Base-by-base conservation (phyloP, 2,329 filamentous ascomycete species). In the Fusarium irregulare region DNA sequence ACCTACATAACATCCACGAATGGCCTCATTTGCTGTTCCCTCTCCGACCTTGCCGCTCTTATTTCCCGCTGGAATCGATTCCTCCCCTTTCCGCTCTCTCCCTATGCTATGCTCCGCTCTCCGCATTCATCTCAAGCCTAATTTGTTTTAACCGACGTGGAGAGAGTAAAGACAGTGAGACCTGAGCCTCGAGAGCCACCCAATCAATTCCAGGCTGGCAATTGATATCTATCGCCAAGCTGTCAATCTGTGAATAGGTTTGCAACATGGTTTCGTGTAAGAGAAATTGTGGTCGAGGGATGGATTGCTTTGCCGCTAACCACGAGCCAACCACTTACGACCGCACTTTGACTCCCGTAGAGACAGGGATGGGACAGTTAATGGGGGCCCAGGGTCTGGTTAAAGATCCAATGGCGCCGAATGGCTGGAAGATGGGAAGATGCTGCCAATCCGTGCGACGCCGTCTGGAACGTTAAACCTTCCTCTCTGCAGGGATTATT, bases 241-340 rank as follows among this genome's bases (percentile, higher is more conserved):
- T 71, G 70, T 73, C 57, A 60, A 61, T 70, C 67, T 71, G 56
- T 66, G 67, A 73, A 73, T 68, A 47, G 73, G 73, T 76, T 78
- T 78, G 77, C 77, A 77, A 78, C 75, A 75, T 74, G 69, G 66
- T 76, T 66, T 79, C 72, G 76, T 78, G 77, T 78, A 79, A 80
- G 76, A 79, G 78, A 79, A 80, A 78, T 75, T 51, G 70, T 64
- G 57, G 58, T 57, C 56, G 27, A 66, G 64, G 50, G 66, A 64
- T 65, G 47, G 30, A 66, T 40, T 66, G 61, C 58, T 75, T 70
- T 60, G 60, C 73, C 67, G 62, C 73, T 50, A 57, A 30, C 41
- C 41, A 60, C 34, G 55, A 59, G 58, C 69, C 73, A 75, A 72
- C 75, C 72, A 75, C 70, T 66, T 66, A 71, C 72, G 64, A 66